These are phyloP conservation scores for Cyclostephanos invisitatus DNA, from an alignment of 108 stramenopile genomes.

Conservation along the genomic window DNA sequence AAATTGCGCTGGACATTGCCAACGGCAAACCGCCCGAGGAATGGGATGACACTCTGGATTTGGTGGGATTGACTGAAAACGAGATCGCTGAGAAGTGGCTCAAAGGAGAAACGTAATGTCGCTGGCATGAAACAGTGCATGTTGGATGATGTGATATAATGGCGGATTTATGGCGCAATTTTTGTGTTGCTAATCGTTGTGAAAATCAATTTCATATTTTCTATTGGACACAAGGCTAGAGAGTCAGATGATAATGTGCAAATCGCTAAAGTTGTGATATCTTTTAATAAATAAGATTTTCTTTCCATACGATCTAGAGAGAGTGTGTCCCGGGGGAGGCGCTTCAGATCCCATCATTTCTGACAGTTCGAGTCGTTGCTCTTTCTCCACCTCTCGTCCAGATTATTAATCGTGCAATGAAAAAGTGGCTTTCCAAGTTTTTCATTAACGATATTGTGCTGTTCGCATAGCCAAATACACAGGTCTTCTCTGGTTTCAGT, in stretches of 20 bases:
- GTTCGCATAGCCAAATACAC: conserved; percentile 85
- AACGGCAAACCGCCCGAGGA: conserved; percentile 32
- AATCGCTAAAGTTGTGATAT: neutral
- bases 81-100: conserved; percentile 49
- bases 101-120: conserved; percentile 19
- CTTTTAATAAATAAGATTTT: too few relatives aligned
- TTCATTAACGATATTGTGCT: conserved; percentile 82
- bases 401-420: conserved; percentile 66
- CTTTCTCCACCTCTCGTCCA: conserved; percentile 88
- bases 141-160: neutral
- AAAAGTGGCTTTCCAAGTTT: conserved; percentile 81
- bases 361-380: conserved; percentile 66
- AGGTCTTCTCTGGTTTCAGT: conserved; percentile 74
- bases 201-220: neutral
- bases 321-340: neutral
- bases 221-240: neutral
- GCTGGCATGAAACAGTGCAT: neutral
- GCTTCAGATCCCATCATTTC: conserved; percentile 4
- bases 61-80: conserved; percentile 24
- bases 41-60: conserved; percentile 34
- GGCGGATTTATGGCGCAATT: too few relatives aligned
- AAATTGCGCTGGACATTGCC: conserved; percentile 55
- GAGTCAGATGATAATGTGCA: conserved; percentile 2
- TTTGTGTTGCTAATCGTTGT: neutral
- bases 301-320: too few relatives aligned